Conservation (phyloP, 139 green algal species). For the Spirogloea muscicola region DNA sequence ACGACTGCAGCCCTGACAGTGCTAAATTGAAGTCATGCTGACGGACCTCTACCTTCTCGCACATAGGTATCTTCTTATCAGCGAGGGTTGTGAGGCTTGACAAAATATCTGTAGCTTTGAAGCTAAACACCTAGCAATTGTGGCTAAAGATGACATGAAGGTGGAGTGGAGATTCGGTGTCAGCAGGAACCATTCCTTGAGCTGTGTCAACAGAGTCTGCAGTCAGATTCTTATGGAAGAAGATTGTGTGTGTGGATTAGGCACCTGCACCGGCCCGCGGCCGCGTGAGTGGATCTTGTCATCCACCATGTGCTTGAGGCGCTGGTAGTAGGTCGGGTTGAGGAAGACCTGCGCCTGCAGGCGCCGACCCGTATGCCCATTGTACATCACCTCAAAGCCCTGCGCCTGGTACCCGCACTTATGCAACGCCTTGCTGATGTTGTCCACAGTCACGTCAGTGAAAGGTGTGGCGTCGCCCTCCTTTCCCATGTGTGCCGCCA, state of each 20-base stretch:
- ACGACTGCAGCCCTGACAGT: too few species aligned
- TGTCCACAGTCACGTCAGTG: constrained; percentile 92
- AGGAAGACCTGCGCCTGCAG: constrained; percentile 83
- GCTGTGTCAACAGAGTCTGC: not conserved
- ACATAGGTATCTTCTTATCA: not conserved
- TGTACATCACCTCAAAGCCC: constrained; percentile 96
- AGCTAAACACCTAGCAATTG: not conserved
- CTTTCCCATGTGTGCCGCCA: constrained; percentile 75
- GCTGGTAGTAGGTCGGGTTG: constrained; percentile 95
- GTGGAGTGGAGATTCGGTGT: not conserved
- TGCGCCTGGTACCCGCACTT: constrained; percentile 74
- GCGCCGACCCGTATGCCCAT: constrained; percentile 80
- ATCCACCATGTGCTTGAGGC: constrained; percentile 99
- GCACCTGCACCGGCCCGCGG: constrained; percentile 70
- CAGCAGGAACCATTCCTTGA: not conserved
- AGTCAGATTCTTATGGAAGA: too few species aligned
- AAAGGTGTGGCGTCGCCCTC: constrained; percentile 98
- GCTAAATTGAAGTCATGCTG: not conserved
- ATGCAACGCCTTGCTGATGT: constrained; percentile 85
- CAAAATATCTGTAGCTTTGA: not conserved
- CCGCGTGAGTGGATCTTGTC: constrained; percentile 93
- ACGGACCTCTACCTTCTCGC: not conserved
- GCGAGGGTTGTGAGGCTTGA: too few species aligned
- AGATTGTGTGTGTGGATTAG: not conserved
- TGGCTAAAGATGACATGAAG: not conserved